Evolutionary conservation across 2,329 filamentous ascomycete genomes (phyloP), one percentile per base, ranked within the genome.

Genomic region (Alternaria ethzedia): DNA sequence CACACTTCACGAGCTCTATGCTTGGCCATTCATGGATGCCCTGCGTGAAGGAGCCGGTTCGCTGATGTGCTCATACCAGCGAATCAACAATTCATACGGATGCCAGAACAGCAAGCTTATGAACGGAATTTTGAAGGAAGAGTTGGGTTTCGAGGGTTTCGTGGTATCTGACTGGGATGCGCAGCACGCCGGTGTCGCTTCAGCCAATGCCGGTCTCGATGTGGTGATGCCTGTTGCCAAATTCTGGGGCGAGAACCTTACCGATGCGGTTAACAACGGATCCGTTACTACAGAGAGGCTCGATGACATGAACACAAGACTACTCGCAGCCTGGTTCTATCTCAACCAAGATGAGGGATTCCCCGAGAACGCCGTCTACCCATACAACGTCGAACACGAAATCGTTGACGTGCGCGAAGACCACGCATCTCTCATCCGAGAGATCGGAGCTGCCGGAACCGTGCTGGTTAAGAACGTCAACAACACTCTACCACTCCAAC

Each of bases 1-100:
- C 59, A 88, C 88, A 0, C 79, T 90, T 23, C 88, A 90, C 66
- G 89, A 91, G 73, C 80, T 87, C n/a, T 91, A 91, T 56, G 82
- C 87, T 3, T 91, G 87, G 83, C 89, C 89, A 0, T 91, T 90
- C 63, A 84, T 87, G 72, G 86, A 91, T 61, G 84, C 86, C 0
- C 75, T 91, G 2, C 82, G 78, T 21, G 87, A 87, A 11, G 88
- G 88, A 2, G 85, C 84, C 0, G 87, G 81, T 0, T 86, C 84
- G 0, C 77, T 90, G 25, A 90, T 91, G 89, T 91, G 89, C 66
- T 81, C 79, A 0, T 83, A 83, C 50, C 74, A 83, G 26, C 66
- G 73, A 15, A 63, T 70, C 9, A 78, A 80, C 56, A 71, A 73
- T 43, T 72, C 70, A 5, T 76, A 78, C 41, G 73, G 69, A 4